Evolutionary conservation across 805 yeast genomes (phyloP).

Genomic region (Candida yuanshanica): DNA sequence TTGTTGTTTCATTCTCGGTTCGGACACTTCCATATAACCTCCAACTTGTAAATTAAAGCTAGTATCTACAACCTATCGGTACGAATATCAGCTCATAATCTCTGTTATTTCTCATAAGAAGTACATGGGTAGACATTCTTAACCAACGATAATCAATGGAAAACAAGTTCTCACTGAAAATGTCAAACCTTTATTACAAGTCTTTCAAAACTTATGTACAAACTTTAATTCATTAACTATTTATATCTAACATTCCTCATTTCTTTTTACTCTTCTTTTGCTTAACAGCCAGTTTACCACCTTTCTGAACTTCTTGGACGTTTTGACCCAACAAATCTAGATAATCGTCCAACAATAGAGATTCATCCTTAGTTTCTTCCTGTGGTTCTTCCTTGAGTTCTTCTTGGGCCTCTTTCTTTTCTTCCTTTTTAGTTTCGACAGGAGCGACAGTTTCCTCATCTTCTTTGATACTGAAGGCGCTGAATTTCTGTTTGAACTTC

Average conservation of each 20-base stretch:
- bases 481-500: constrained; percentile 64
- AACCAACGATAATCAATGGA: no score
- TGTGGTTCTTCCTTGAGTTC: constrained; percentile 4
- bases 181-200: no score
- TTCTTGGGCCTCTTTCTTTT: constrained; percentile 5
- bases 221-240: neutral
- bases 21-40: no score
- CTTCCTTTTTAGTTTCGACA: constrained; percentile 2
- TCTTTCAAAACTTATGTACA: constrained; percentile 1
- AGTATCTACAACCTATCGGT: no score
- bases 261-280: constrained; percentile 38
- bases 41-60: no score
- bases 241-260: constrained; percentile 8
- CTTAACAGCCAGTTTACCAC: constrained; percentile 46
- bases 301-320: constrained; percentile 48
- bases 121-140: no score
- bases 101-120: no score
- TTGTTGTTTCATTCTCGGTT: no score
- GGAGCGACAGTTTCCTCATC: constrained; percentile 12
- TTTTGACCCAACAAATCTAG: constrained; percentile 56
- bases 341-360: constrained; percentile 38
- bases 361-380: constrained; percentile 7
- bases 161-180: no score
- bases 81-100: no score
- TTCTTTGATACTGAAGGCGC: constrained; percentile 40